Conservation (phyloP, 2,329 filamentous ascomycete species). For the Ophiostoma triangulosporum region DNA sequence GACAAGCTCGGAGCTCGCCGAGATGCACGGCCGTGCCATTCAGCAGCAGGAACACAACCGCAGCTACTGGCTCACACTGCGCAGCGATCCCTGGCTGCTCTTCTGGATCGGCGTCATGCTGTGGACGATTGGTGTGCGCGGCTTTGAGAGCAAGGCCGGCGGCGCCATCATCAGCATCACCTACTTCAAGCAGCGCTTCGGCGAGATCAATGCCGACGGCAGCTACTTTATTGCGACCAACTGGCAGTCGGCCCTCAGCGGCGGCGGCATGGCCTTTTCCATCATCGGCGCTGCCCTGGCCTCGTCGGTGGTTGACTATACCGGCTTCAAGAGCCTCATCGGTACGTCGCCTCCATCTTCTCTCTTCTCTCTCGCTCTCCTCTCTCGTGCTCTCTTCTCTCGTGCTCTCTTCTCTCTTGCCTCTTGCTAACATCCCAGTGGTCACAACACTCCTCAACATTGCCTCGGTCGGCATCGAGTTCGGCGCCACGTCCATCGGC, state of each 20-base stretch:
- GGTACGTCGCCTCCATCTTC: not conserved
- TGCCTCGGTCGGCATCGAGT: slow-evolving; percentile 7
- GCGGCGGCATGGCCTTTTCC: slow-evolving; percentile 13
- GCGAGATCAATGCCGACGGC: slow-evolving; percentile 18
- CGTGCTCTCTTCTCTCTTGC: not conserved
- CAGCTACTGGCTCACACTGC: slow-evolving; percentile 4
- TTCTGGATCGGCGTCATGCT: slow-evolving; percentile 9
- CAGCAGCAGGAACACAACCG: slow-evolving; percentile 8
- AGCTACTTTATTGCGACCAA: slow-evolving; percentile 23
- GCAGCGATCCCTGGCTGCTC: slow-evolving; percentile 4
- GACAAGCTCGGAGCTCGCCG: not conserved
- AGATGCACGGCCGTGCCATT: slow-evolving; percentile 7
- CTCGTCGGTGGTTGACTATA: not conserved
- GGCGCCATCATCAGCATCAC: slow-evolving; percentile 26
- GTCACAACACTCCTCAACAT: not conserved
- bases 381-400: not conserved
- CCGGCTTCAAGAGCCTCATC: slow-evolving; percentile 1
- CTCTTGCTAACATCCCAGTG: not conserved
- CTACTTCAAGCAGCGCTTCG: slow-evolving; percentile 28
- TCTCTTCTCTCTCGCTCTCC: no score
- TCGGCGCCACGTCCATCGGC: slow-evolving; percentile 4
- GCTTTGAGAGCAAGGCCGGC: slow-evolving; percentile 17
- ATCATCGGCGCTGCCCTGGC: slow-evolving; percentile 3
- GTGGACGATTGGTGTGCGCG: slow-evolving; percentile 8
- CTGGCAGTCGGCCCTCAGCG: slow-evolving; percentile 27